Conservation (phyloP, 2,329 filamentous ascomycete species). For the Ophiostoma quercus region DNA sequence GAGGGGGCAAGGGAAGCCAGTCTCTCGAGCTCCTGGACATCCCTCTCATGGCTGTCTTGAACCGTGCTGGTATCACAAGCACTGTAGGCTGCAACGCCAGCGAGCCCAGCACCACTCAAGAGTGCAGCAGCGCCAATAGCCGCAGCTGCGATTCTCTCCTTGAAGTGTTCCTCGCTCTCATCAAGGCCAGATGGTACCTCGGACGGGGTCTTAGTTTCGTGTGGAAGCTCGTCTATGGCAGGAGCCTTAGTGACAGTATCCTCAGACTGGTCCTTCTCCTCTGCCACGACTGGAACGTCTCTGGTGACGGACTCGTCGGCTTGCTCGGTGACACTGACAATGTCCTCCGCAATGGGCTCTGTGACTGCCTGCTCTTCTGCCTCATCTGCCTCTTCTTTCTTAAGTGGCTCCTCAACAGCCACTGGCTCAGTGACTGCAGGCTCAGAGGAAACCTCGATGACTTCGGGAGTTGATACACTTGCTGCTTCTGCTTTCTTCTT, state of each 20-base stretch:
- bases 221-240: not conserved
- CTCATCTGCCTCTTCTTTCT: not conserved
- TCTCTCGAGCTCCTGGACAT: constrained; percentile 21
- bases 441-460: not conserved
- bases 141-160: constrained; percentile 16
- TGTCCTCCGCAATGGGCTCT: not conserved
- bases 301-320: not conserved
- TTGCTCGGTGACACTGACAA: not conserved
- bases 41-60: constrained; percentile 11
- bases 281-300: not conserved
- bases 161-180: constrained; percentile 5
- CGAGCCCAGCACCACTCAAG: constrained; percentile 23
- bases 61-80: not conserved
- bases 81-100: not conserved
- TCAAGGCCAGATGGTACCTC: not conserved
- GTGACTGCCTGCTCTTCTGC: not conserved
- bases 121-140: constrained; percentile 23
- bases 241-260: not conserved
- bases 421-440: not conserved
- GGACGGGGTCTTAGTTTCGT: not conserved
- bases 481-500: not conserved
- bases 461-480: not conserved
- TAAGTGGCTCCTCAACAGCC: not conserved
- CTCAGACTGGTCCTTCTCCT: not conserved
- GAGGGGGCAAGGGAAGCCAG: constrained; percentile 19